Conservation (phyloP, 2,329 filamentous ascomycete species). For the Trichoderma gracile region DNA sequence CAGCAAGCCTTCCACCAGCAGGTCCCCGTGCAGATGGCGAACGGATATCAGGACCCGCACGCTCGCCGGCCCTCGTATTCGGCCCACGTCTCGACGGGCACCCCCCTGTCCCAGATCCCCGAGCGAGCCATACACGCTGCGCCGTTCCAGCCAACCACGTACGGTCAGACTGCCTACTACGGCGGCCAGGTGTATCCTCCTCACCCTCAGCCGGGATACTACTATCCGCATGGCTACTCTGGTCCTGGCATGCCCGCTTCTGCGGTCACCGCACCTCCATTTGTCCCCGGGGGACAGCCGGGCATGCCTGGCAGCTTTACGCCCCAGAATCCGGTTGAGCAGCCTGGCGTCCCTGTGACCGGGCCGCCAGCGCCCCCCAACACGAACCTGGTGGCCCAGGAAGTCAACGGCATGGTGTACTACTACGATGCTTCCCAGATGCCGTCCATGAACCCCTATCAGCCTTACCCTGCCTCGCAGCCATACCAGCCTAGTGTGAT, state of each 20-base stretch:
- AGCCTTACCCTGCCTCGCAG: constrained; percentile 50
- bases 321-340: constrained; percentile 46
- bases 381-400: constrained; percentile 69
- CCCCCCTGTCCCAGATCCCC: constrained; percentile 86
- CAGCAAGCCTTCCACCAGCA: constrained; percentile 94
- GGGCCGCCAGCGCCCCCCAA: constrained; percentile 33
- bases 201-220: constrained; percentile 60
- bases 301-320: constrained; percentile 44
- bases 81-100: constrained; percentile 70
- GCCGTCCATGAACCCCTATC: constrained; percentile 52
- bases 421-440: constrained; percentile 84
- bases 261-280: constrained; percentile 52
- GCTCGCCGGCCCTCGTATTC: constrained; percentile 68
- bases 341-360: constrained; percentile 36
- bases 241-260: constrained; percentile 54
- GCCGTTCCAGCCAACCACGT: constrained; percentile 78
- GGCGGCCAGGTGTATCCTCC: constrained; percentile 45
- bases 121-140: constrained; percentile 89
- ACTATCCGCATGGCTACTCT: constrained; percentile 61
- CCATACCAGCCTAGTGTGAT: constrained; percentile 60
- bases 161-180: constrained; percentile 58
- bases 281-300: constrained; percentile 57
- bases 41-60: constrained; percentile 62
- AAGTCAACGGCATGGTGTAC: constrained; percentile 94
- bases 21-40: constrained; percentile 72